Conservation (phyloP, 2,329 filamentous ascomycete species). For the Sclerotinia minor region DNA sequence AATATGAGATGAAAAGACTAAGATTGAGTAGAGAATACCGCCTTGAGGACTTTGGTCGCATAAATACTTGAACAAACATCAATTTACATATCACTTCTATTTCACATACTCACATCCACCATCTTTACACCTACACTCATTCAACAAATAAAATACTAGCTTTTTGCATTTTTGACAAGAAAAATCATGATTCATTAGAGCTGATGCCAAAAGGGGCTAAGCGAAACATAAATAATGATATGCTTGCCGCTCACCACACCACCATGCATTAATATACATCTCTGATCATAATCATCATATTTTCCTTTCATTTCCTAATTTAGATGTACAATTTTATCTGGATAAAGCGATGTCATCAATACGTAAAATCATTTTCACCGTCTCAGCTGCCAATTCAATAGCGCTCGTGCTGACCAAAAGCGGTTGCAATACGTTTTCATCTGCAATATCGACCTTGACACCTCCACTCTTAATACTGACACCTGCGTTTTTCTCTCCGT, state of each 20-base stretch:
- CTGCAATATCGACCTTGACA: conserved; percentile 93
- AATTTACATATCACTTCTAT: neutral
- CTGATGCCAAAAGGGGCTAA: conserved; percentile 25
- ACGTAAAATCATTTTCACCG: conserved; percentile 64
- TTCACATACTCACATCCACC: neutral
- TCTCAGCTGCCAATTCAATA: conserved; percentile 95
- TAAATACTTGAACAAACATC: neutral
- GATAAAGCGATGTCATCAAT: conserved; percentile 40
- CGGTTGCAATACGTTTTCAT: conserved; percentile 95
- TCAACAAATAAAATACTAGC: too few relatives aligned
- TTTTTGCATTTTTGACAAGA: too few relatives aligned
- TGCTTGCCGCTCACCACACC: conserved; percentile 13
- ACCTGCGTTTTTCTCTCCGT: conserved; percentile 92
- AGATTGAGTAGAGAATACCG: too few relatives aligned
- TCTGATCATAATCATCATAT: conserved; percentile 21
- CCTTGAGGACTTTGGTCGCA: too few relatives aligned
- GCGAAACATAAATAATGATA: conserved; percentile 18
- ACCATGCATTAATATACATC: conserved; percentile 25
- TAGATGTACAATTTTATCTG: conserved; percentile 31
- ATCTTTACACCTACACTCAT: neutral
- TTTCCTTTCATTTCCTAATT: conserved; percentile 11
- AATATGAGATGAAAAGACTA: neutral
- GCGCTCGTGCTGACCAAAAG: conserved; percentile 95
- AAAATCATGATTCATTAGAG: conserved; percentile 23
- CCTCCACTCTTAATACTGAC: conserved; percentile 98